Evolutionary conservation across 345 rosid genomes (phyloP).

Genomic region (Kernera saxatilis): DNA sequence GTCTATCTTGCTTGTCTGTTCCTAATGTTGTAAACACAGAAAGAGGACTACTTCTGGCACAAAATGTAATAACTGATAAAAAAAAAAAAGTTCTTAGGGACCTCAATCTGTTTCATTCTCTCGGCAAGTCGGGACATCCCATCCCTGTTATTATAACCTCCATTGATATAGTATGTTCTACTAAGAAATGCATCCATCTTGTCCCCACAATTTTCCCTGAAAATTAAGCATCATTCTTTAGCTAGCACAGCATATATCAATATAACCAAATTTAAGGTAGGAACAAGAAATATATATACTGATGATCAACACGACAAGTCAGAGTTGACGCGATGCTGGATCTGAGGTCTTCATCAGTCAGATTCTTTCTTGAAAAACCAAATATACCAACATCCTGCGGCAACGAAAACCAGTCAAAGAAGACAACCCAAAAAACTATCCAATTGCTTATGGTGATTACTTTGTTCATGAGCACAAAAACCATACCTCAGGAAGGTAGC

Average conservation of each 20-base stretch:
- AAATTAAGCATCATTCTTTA: constrained; percentile 6
- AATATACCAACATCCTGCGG: constrained; percentile 59
- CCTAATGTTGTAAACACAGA: background rate
- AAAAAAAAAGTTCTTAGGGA: constrained; percentile 5
- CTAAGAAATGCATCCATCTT: constrained; percentile 61
- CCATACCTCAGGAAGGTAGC: constrained; percentile 73
- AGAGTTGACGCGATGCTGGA: constrained; percentile 58
- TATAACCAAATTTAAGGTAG: background rate
- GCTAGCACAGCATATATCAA: background rate
- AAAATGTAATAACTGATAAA: background rate
- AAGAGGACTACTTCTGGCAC: background rate
- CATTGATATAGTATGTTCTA: constrained; percentile 55
- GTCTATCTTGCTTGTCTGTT: constrained; percentile 23
- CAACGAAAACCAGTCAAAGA: constrained; percentile 18
- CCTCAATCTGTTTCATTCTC: constrained; percentile 64
- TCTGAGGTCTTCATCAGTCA: constrained; percentile 66
- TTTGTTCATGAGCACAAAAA: background rate
- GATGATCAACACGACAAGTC: constrained; percentile 75
- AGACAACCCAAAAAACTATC: background rate
- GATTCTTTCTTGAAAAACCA: constrained; percentile 71
- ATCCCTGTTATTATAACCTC: constrained; percentile 52
- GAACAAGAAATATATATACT: constrained; percentile 34
- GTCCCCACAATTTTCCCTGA: constrained; percentile 60
- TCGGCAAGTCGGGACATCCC: constrained; percentile 64
- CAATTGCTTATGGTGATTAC: background rate